Base-by-base conservation (phyloP, 345 rosid genomes). In the Pugionium dolabratum region DNA sequence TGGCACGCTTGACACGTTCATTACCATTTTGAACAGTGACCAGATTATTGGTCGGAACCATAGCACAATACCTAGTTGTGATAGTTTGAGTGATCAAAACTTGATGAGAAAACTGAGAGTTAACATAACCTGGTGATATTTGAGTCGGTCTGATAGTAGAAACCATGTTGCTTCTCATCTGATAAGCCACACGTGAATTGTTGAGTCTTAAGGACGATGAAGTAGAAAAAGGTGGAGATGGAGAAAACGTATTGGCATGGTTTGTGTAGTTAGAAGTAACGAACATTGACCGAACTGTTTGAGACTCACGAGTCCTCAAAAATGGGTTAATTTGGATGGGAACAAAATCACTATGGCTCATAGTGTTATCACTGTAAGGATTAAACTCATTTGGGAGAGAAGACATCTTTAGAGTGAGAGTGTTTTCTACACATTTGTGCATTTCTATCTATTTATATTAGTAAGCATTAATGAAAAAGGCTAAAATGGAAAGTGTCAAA, bases 401-500 rank as follows among this genome's bases (percentile, higher is more conserved):
- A 53, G 43, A n/a, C 34, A 53, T 65, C 10, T 65, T 54, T 35
- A 33, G 11, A 9, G 9, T 4, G 31, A 6, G 37, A n/a, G 67
- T 7, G 31, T 33, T 30, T 7, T 50, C 39, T 50, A 29, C 18
- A 50, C 3, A 2, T 0, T 4, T 10, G 18, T 37, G 57, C 49
- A 51, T 39, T 11, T 39, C 30, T 63, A 39, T 50, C 59, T 50
- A 50, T 39, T 37, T 64, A 64, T 64, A 64, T 30, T 63, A 33
- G 31, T 50, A 49, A 4, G 37, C 32, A 2, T 11, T 8, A 33
- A 2, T 4, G 34, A 4, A 45, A 4, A 6, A 49, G 3, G 25
- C 5, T 11, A 30, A 39, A 39, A 3, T 50, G 11, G 10, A 43
- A 59, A 63, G 2, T 7, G 1, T 2, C 0, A 2, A 39, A 48